Base-by-base conservation (phyloP, 306 rosid species). In the Mucuna pruriens region DNA sequence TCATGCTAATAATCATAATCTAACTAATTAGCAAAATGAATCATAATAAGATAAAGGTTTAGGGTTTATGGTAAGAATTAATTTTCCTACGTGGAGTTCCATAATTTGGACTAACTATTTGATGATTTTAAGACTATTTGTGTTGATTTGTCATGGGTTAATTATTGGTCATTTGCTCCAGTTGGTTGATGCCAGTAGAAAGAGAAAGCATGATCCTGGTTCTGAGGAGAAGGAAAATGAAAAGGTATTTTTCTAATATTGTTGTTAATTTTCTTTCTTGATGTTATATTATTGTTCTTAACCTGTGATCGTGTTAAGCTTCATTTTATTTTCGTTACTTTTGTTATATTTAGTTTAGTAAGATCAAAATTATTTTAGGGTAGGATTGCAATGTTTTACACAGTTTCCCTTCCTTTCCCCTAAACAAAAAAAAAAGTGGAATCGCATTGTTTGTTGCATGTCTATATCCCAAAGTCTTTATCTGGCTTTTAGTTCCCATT, bases 191-290 rank as follows among this genome's bases (percentile, higher is more conserved):
- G 73, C 62, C 57, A 1, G 62, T 34, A 42, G 49, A 16, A 89
- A 86, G 76, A 92, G 73, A 90, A 91, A 86, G 80, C 89, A 87
- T 10, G 89, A 89, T 72, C 89, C 87, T 85, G 60, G 74, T 78
- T 68, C 90, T 26, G 77, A 86, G 84, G 92, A 83, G 84, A 90
- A 42, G 85, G 92, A 85, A 86, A 90, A 84, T 49, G 90, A 68
- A 78, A 92, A 85, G 90, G 98, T 94, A 85, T 63, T 82, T 70
- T 68, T 80, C 57, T 54, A 4, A 77, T 55, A 23, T 65, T 66
- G 11, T 61, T 61, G 71, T 45, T 52, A 71, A 8, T 36, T 83
- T 74, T 49, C 42, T 75, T 33, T 13, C 46, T 51, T 70, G 33
- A 63, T 40, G 25, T 9, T 51, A 78, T 70, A 61, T 67, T 78